Evolutionary conservation across 2,329 filamentous ascomycete species (phyloP).

Genomic region (Colletotrichum destructivum): DNA sequence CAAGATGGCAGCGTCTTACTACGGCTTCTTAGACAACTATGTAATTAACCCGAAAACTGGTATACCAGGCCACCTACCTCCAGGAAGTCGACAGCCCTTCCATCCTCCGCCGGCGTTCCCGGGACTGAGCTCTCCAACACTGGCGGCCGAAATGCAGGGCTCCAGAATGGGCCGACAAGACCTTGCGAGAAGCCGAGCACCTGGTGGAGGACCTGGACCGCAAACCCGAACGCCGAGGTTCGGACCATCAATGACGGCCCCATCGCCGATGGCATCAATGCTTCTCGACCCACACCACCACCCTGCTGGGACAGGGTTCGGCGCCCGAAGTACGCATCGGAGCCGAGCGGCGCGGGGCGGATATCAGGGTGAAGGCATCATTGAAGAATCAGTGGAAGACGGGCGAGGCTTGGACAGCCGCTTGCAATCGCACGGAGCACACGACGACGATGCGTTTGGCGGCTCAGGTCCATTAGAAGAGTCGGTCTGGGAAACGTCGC

Average conservation of each 20-base stretch:
- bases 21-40: conserved; percentile 95
- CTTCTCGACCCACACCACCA: conserved; percentile 84
- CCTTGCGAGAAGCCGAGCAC: conserved; percentile 59
- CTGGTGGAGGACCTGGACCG: conserved; percentile 52
- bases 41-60: conserved; percentile 80
- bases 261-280: conserved; percentile 80
- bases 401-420: conserved; percentile 55
- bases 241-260: conserved; percentile 61
- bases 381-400: conserved; percentile 70
- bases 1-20: conserved; percentile 98
- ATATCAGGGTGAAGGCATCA: conserved; percentile 66
- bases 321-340: conserved; percentile 63
- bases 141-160: conserved; percentile 69
- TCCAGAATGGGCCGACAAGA: conserved; percentile 66
- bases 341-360: conserved; percentile 61
- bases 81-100: conserved; percentile 71
- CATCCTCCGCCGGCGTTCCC: conserved; percentile 84
- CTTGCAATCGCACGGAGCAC: conserved; percentile 70
- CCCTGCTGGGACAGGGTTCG: conserved; percentile 66
- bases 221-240: conserved; percentile 59
- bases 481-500: conserved; percentile 73
- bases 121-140: conserved; percentile 74
- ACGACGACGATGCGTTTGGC: conserved; percentile 68
- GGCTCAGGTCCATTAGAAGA: conserved; percentile 67
- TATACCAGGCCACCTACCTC: conserved; percentile 72